Evolutionary conservation across 164 flowering plant genomes (phyloP), one percentile per base, ranked within the genome.

Genomic region (Euptelea pleiosperma): DNA sequence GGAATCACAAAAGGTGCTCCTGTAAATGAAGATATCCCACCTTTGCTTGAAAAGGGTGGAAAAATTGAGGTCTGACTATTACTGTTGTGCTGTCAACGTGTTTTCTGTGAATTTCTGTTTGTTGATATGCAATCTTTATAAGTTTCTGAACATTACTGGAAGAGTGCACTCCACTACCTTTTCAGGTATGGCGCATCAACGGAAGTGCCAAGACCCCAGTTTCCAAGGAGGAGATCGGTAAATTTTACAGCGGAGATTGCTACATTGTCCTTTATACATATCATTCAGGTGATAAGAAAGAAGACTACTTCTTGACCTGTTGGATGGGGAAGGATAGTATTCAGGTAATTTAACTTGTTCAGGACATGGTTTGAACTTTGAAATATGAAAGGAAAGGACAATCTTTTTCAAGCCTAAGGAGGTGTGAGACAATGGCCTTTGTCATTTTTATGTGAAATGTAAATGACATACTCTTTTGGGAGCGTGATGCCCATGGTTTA

Each of bases 181-280:
- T 60, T 44, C 73, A 94, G 99, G 98, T 91, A 19, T 94, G 98
- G 98, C 64, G 81, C 71, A 85, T 94, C 51, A 73, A 87, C 77
- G 99, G 90, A 40, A 83, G 79, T 79, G 89, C 92, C 39, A 94
- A 94, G 74, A 85, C 94, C 49, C 89, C 89, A 30, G 75, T 94
- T 69, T 70, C 96, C 7, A 78, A 69, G 55, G 92, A 89, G 62
- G 96, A 94, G 50, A 66, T 91, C 59, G 99, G 99, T 42, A 91
- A 87, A 81, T 94, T 94, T 69, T 89, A 87, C 61, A 68, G 91
- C 70, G 98, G 99, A 59, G 99, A 94, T 70, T 91, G 99, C 79
- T 94, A 89, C 62, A 84, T 94, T 67, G 73, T 86, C 62, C 93
- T 94, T 55, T 91, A 91, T 71, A 82, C 99, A 36, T 91, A 91